Evolutionary conservation across 352 stramenopile species (phyloP), one percentile per base, ranked within the genome.

Genomic region (Phytophthora sp.): DNA sequence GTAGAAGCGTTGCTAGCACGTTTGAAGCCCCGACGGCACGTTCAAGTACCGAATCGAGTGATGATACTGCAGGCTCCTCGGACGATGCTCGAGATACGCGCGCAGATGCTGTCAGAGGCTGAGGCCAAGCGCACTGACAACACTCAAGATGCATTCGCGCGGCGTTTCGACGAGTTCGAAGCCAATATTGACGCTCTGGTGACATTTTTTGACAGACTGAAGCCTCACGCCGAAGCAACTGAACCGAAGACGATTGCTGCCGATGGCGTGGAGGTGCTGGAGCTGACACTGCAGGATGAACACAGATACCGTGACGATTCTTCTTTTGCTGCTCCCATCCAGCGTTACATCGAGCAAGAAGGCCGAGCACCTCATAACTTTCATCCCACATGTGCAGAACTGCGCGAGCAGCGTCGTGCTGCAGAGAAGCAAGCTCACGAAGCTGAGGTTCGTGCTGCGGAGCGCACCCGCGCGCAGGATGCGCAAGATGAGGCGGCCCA

Each of bases 291-390:
- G 21, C 59, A 69, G 1, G 76, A 61, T 15, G 80, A 90, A 15
- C 56, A 82, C 13, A 74, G 65, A 9, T 90, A 79, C 52, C 65
- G 69, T 11, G 68, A 82, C 33, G 63, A 74, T 9, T 71, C 77
- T 27, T 39, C 59, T 2, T 81, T 90, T 35, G 38, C 79, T 7
- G 71, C 73, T 27, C 78, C 80, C 3, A 79, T 94, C 29, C 71
- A 82, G 26, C 77, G 74, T 9, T 96, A 95, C 73, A 77, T 96
- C 63, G 86, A 96, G 35, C 73, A 90, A 53, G 87, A 81, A 46
- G 80, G 82, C 1, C 68, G 57, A n/a, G 73, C 69, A 44, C 86
- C 86, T 7, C 80, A 69, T 69, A 97, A 95, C 56, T 96, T 94
- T 64, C 87, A 94, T 29, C 88, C 88, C 18, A 97, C 89, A 13